Evolutionary conservation across 495 filamentous ascomycete species (phyloP), one percentile per base, ranked within the genome.

Genomic region (Physcia stellaris): DNA sequence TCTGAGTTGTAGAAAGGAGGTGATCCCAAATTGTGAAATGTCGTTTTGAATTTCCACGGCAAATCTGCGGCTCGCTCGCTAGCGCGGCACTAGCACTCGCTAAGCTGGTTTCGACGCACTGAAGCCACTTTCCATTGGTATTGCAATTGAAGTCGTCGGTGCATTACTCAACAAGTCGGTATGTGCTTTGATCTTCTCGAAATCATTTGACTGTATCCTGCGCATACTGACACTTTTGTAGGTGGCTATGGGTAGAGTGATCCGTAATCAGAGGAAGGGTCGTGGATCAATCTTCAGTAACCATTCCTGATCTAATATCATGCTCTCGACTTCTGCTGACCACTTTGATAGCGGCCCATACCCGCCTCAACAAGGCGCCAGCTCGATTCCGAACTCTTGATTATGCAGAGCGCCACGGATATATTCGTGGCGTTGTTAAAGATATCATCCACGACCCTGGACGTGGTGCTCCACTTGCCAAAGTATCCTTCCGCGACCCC

Each of bases 361-460:
- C 88, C 68, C 83, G 84, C 58, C 78, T 95, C 52, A 84, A 86
- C 67, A 95, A 95, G 67, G 73, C 76, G 34, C 76, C 80, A 30
- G 86, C 90, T 52, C 82, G 93, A 65, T 96, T 96, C 79, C 73
- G 90, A 64, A 80, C 73, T 45, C 80, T 92, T 68, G 90, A 98
- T 63, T 96, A 74, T 64, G 78, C 86, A 58, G 86, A 95, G 71
- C 77, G 85, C 51, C 81, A 94, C 77, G 90, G 90, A 57, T 98
- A 96, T 68, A 75, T 90, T 58, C 83, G 90, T 42, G 90, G 90
- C 63, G 75, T 95, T 36, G 86, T 98, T 53, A 95, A 92, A 77
- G 85, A 95, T 58, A 94, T 99, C 64, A 80, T 99, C 70, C 90
- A 99, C 78, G 90, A 98, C 67, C 77, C 90, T 46, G 90, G 90